Evolutionary conservation across 2,329 filamentous ascomycete species (phyloP), one percentile per base, ranked within the genome.

Genomic region (Aspergillus sp.): DNA sequence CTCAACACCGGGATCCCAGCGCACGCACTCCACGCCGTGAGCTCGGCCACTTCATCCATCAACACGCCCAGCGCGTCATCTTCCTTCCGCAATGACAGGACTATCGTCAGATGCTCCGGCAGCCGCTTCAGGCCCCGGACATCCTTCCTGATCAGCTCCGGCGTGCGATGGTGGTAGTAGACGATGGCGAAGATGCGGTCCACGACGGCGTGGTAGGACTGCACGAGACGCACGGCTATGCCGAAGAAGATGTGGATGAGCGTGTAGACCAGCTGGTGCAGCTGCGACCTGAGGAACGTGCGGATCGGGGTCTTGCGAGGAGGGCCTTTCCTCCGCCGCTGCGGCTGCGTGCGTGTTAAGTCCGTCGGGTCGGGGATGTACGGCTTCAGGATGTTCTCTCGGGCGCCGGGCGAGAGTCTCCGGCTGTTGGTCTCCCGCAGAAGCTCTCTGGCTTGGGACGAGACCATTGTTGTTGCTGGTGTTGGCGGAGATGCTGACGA

Each of bases 151-250:
- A 98, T 94, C 53, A 94, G 77, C 55, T 93, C 85, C 5, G 91
- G 91, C 1, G 89, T 93, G 32, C 85, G 83, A 60, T 98, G 91
- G 64, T 98, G 93, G 65, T 98, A 91, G 58, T 89, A 88, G 34
- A 93, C 69, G 40, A 96, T 74, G 7, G 85, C 83, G 33, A 86
- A 75, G 42, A 89, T 66, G 38, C 83, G 79, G 56, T 91, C 82
- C 45, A 78, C 69, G 30, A 93, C 71, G 6, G 80, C 75, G 57
- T 89, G 81, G 64, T 86, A 91, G 34, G 78, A 75, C 53, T 86
- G 79, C 36, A 88, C 79, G 37, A 85, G 63, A 41, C 86, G 82
- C 45, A 95, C 80, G 58, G 91, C 93, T 43, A 96, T 67, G 5
- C 85, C 89, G 64, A 94, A 96, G 45, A 94, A 57, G 41, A 81